Evolutionary conservation across 1,139 yeast species (phyloP).

Genomic region (Saccharomyces pastorianus): DNA sequence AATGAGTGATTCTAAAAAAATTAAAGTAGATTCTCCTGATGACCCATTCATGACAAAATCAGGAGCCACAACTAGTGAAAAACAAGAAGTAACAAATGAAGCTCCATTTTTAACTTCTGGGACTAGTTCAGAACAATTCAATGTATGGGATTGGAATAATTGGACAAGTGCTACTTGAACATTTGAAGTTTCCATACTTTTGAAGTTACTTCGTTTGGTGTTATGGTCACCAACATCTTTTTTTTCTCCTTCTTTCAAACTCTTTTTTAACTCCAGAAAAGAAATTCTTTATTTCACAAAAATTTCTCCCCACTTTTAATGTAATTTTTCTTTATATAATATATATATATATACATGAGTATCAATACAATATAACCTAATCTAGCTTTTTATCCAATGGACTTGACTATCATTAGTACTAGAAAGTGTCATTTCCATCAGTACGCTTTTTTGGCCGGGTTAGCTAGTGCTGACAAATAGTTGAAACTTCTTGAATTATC

Average conservation of each 20-base stretch:
- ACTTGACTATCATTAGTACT: background rate
- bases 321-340: background rate
- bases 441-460: background rate
- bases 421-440: background rate
- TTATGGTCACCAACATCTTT: background rate
- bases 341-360: background rate
- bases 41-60: conserved; percentile 22
- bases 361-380: background rate
- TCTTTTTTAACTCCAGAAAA: background rate
- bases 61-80: background rate
- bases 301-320: background rate
- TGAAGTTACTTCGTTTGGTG: background rate
- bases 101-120: conserved; percentile 32
- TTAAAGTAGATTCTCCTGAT: conserved; percentile 31
- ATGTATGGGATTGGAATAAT: conserved; percentile 30
- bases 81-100: background rate
- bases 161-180: conserved; percentile 15
- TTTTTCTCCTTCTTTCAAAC: conserved; percentile 1
- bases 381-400: background rate
- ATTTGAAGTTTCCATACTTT: background rate
- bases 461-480: background rate
- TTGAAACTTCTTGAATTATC: background rate
- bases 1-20: conserved; percentile 30
- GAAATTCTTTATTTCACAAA: background rate
- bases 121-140: conserved; percentile 4